Evolutionary conservation across 2,329 filamentous ascomycete species (phyloP), one percentile per base, ranked within the genome.

Genomic region (Aspergillus tamarii): DNA sequence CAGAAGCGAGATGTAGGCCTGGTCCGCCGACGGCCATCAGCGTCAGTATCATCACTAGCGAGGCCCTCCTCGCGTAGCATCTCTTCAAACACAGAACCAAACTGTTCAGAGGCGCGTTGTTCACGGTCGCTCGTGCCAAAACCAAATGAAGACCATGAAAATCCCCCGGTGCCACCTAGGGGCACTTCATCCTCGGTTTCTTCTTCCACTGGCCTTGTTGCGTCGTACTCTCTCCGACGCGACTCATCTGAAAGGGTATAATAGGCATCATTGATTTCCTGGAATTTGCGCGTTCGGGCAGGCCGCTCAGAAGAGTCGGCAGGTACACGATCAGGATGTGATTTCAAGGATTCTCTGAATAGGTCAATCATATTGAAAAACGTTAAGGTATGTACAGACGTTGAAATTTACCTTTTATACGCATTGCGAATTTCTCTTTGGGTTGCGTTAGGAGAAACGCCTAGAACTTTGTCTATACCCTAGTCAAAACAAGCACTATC

Each of bases 221-320:
- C 84, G 74, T 98, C 94, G 81, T 97, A 98, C 64, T 97, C 93
- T 65, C 88, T 85, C 59, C 94, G 88, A 32, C 94, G 88, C 0
- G 83, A 80, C 10, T 89, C 75, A 76, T 98, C 94, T 0, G 92
- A 96, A 32, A 98, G 88, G 0, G 92, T 94, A 78, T 92, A 96
- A 84, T 96, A 97, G 66, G 93, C 93, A 74, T 96, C 93, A 81
- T 96, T 96, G 73, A 97, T 91, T 68, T 91, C 87, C 78, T 97
- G 93, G 82, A 97, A 97, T 76, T 90, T 90, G 74, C 91, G 91
- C 7, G 95, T 99, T 73, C 94, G 91, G 14, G 87, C 79, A 26
- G 88, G 79, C 67, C 94, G 92, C 71, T 98, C 93, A 43, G 94
- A 92, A 6, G 93, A 94, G 79, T 93, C 88, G 68, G 87, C 82